A percentile compares a stretch with the other conserved stretches of the same genome.
Conservation (phyloP, 129 eudicot species). For the Centella asiatica region DNA sequence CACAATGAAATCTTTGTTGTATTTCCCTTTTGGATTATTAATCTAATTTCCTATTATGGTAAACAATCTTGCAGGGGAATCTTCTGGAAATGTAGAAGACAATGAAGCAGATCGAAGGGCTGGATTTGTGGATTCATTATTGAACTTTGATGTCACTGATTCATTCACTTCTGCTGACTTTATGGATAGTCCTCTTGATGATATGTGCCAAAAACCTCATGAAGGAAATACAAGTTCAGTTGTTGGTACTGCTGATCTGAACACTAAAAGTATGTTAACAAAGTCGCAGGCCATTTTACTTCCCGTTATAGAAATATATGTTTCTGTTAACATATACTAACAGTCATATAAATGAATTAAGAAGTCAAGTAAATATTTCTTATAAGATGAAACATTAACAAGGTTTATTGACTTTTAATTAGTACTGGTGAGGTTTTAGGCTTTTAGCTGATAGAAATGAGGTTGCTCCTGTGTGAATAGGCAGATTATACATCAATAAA, state of each 20-base stretch:
- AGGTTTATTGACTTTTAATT: background rate
- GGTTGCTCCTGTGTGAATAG: no score
- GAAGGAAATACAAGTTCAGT: constrained; percentile 19
- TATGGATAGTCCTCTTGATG: constrained; percentile 21
- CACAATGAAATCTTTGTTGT: background rate
- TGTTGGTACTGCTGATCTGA: constrained; percentile 23
- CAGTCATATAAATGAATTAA: background rate
- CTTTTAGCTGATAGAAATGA: no score
- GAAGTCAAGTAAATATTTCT: background rate
- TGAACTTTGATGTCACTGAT: constrained; percentile 33
- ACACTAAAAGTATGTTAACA: constrained; percentile 44
- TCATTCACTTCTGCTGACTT: constrained; percentile 22
- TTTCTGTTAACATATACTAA: background rate
- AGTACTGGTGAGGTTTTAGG: no score
- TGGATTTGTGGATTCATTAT: constrained; percentile 74
- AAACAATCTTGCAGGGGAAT: constrained; percentile 44
- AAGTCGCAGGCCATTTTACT: background rate
- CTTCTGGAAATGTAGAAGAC: constrained; percentile 36
- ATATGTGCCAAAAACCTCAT: constrained; percentile 32
- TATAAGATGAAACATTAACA: background rate
- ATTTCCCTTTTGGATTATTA: constrained; percentile 1
- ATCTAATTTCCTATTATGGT: background rate
- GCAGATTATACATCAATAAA: no score
- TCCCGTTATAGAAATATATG: background rate
- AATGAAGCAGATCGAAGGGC: constrained; percentile 62